Conservation (phyloP, 2,329 filamentous ascomycete species). For the Alternaria brassicicola region DNA sequence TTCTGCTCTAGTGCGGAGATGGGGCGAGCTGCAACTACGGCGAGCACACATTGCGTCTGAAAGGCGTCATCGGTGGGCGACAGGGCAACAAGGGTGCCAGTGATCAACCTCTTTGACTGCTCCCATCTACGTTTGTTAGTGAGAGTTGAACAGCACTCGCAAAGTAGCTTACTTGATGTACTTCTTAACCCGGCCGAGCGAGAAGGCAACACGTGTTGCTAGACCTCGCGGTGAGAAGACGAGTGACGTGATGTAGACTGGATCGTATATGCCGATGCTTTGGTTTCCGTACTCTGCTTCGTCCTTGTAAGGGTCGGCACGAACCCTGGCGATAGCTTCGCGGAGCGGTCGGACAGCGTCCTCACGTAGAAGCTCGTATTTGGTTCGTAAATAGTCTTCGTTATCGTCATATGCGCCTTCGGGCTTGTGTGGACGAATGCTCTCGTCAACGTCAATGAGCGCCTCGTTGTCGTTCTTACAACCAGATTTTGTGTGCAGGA, state of each 20-base stretch:
- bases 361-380: conserved; percentile 77
- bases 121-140: conserved; percentile 57
- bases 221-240: conserved; percentile 67
- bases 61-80: conserved; percentile 67
- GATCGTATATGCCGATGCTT: conserved; percentile 48
- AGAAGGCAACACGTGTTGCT: conserved; percentile 73
- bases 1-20: conserved; percentile 66
- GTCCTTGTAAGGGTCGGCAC: conserved; percentile 29
- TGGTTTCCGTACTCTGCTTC: conserved; percentile 58
- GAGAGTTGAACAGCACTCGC: neutral
- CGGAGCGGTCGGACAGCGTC: conserved; percentile 74
- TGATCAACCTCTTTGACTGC: conserved; percentile 63
- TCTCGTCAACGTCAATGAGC: conserved; percentile 30
- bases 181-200: conserved; percentile 67
- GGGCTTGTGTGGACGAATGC: conserved; percentile 37
- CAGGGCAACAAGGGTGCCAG: conserved; percentile 62
- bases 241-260: conserved; percentile 70
- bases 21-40: conserved; percentile 72
- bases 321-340: conserved; percentile 62
- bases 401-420: conserved; percentile 64
- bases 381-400: conserved; percentile 70
- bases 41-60: conserved; percentile 68
- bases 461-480: conserved; percentile 4
- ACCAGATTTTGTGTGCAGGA: conserved; percentile 42
- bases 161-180: conserved; percentile 57